These are phyloP conservation scores for Lipomyces oligophaga DNA, from an alignment of 805 yeast genomes.

Conservation along the genomic window DNA sequence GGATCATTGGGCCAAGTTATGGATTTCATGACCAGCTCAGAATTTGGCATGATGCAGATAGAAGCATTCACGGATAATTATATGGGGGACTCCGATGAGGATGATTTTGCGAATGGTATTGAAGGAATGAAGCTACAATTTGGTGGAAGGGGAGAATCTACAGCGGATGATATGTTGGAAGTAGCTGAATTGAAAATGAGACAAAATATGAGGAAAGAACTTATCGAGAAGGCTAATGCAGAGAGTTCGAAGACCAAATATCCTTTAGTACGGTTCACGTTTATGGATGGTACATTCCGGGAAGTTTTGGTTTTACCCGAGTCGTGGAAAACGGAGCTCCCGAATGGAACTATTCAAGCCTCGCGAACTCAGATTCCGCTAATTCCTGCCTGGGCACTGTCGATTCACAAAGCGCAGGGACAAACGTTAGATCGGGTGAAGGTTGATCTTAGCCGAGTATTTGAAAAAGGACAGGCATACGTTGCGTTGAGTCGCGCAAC, in stretches of 20 bases:
- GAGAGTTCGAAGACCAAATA: conserved; percentile 32
- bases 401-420: conserved; percentile 95
- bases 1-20: conserved; percentile 83
- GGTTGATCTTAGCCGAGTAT: conserved; percentile 71
- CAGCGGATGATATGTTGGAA: conserved; percentile 28
- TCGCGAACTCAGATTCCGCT: conserved; percentile 78
- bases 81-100: conserved; percentile 6
- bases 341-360: conserved; percentile 61
- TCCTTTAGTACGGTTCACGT: conserved; percentile 75
- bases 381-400: conserved; percentile 92
- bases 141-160: conserved; percentile 31
- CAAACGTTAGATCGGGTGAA: conserved; percentile 73
- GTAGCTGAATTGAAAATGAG: conserved; percentile 4
- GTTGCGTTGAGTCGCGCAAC: conserved; percentile 93
- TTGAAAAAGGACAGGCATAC: conserved; percentile 93
- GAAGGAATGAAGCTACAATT: conserved; percentile 7
- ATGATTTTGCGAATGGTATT: too few relatives aligned
- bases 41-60: conserved; percentile 28
- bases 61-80: neutral
- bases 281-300: conserved; percentile 67
- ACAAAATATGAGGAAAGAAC: neutral
- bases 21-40: conserved; percentile 45
- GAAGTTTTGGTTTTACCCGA: conserved; percentile 81
- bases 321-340: conserved; percentile 75
- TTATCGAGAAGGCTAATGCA: neutral